Conservation (phyloP, 257 asterid genomes). For the Cynanchum wilfordii region DNA sequence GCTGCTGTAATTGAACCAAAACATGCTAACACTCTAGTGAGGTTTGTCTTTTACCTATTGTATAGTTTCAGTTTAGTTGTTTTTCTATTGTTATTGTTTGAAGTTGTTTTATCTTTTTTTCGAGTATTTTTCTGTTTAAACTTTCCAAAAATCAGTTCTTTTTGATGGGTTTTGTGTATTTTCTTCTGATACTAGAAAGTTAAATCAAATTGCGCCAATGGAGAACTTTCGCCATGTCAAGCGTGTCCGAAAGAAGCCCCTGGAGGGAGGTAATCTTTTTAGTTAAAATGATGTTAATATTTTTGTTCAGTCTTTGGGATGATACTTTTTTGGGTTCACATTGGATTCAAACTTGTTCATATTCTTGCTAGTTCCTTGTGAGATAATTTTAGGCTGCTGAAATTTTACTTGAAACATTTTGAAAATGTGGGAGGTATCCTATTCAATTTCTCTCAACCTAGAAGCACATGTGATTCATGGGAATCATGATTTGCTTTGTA, state of each 20-base stretch:
- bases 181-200: constrained; percentile 44
- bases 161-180: background rate
- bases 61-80: background rate
- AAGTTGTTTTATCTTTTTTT: background rate
- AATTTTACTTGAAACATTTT: background rate
- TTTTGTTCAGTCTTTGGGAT: background rate
- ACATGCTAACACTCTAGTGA: constrained; percentile 61
- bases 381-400: background rate
- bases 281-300: too few relatives aligned
- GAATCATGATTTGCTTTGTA: background rate
- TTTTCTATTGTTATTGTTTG: background rate
- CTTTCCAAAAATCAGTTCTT: background rate
- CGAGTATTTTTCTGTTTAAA: background rate
- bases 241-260: constrained; percentile 55
- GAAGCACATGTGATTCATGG: background rate
- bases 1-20: constrained; percentile 69
- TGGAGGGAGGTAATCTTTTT: constrained; percentile 47
- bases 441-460: background rate
- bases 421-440: background rate
- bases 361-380: background rate
- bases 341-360: background rate
- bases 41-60: constrained; percentile 33
- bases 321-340: background rate
- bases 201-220: constrained; percentile 70
- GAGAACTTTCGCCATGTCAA: constrained; percentile 91